Conservation (phyloP, 495 filamentous ascomycete species). For the Geopyxis carbonaria region DNA sequence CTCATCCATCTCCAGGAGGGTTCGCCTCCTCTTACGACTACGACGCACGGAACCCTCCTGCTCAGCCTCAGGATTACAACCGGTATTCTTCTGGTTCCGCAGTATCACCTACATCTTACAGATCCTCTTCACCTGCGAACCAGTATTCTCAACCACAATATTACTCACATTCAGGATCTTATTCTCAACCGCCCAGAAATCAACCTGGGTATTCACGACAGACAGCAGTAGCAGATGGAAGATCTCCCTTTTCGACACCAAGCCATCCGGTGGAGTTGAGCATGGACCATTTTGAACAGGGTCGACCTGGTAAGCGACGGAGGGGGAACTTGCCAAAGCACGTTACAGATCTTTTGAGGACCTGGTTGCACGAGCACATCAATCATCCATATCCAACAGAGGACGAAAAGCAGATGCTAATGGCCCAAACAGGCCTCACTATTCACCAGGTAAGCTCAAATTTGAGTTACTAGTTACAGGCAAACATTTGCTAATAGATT, state of each 20-base stretch:
- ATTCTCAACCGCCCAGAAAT: slow-evolving; percentile 12
- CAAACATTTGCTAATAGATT: not conserved
- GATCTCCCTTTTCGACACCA: slow-evolving; percentile 19
- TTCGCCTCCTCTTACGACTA: not conserved
- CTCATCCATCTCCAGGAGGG: not conserved
- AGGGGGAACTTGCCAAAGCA: slow-evolving; percentile 79
- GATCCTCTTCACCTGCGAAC: slow-evolving; percentile 12
- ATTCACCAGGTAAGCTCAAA: slow-evolving; percentile 50
- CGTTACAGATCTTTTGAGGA: slow-evolving; percentile 61
- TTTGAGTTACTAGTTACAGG: not conserved
- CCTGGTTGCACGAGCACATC: slow-evolving; percentile 62
- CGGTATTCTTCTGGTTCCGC: slow-evolving; percentile 10
- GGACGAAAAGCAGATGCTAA: slow-evolving; percentile 73
- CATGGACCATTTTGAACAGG: slow-evolving; percentile 24
- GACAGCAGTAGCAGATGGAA: slow-evolving; percentile 12
- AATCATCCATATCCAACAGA: slow-evolving; percentile 77
- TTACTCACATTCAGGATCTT: slow-evolving; percentile 11
- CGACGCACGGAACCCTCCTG: not conserved
- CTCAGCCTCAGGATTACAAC: slow-evolving; percentile 12
- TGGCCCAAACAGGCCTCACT: slow-evolving; percentile 55
- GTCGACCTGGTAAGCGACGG: slow-evolving; percentile 39
- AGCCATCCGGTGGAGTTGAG: slow-evolving; percentile 12
- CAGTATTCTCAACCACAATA: slow-evolving; percentile 16
- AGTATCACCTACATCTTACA: slow-evolving; percentile 11
- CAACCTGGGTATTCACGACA: slow-evolving; percentile 6